These are phyloP conservation scores for Toxicodendron radicans DNA, from an alignment of 345 rosid genomes.

Conservation along the genomic window DNA sequence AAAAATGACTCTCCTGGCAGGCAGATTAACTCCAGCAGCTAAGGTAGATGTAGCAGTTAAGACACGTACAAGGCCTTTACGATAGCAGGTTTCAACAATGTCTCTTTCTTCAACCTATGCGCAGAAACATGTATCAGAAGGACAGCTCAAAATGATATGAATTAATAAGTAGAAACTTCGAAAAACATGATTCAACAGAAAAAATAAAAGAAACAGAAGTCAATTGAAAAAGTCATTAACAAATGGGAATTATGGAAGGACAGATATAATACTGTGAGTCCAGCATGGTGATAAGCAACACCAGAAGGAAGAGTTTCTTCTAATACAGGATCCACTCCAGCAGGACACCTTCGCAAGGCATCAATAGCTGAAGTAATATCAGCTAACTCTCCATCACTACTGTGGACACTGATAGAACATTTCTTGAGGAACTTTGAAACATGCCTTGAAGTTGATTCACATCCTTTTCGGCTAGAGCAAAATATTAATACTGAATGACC, in stretches of 20 bases:
- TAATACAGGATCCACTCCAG: conserved; percentile 86
- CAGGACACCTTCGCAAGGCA: conserved; percentile 72
- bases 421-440: conserved; percentile 75
- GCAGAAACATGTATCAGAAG: conserved; percentile 21
- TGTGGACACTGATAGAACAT: conserved; percentile 39
- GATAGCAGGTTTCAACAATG: conserved; percentile 87
- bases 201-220: conserved; percentile 15
- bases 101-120: conserved; percentile 95
- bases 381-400: conserved; percentile 52
- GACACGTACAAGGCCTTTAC: conserved; percentile 83
- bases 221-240: background rate
- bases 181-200: conserved; percentile 5
- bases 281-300: conserved; percentile 99
- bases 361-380: conserved; percentile 75
- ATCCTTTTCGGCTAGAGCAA: conserved; percentile 98
- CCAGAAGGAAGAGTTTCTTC: conserved; percentile 94
- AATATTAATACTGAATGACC: conserved; percentile 92
- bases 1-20: conserved; percentile 97
- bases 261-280: conserved; percentile 75
- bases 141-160: conserved; percentile 2
- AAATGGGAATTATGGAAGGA: conserved; percentile 22
- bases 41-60: conserved; percentile 97
- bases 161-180: conserved; percentile 2
- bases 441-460: conserved; percentile 96
- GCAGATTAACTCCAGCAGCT: conserved; percentile 98